Base-by-base conservation (phyloP, 768 basidiomycete species). In the Termitomyces sp. region DNA sequence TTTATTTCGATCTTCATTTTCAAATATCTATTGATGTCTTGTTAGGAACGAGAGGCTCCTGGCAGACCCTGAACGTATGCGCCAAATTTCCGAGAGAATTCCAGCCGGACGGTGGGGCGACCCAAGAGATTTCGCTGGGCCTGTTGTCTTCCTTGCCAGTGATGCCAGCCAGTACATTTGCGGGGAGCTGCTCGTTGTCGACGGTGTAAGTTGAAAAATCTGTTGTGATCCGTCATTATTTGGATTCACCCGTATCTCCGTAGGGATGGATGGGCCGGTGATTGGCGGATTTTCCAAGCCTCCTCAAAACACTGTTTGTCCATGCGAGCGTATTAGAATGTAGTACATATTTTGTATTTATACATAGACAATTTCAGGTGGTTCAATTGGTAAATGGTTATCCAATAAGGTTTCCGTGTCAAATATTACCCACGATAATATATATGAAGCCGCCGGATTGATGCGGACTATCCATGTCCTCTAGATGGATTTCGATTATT, bases 11-110 rank as follows among this genome's bases (percentile, higher is more conserved):
- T 36, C 32, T 42, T 62, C 55, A 20, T 25, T 51, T 56, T 56
- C 51, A 49, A 25, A 34, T 37, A 60, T 37, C 17, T 15, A 59
- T 43, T 36, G 11, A 54, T 42, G 34, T 60, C 31, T 48, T 52
- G 31, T 40, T 65, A 81, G 80, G 80, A 82, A 82, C 68, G 79
- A 79, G 66, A 74, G 72, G 53, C 73, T 84, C 20, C 74, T 85
- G 32, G 72, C 72, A 31, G 84, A 91, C 72, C 85, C 86, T n/a
- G 77, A 78, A 25, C 83, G 89, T 48, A 74, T 84, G 29, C 80
- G 85, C 34, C 89, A 91, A 72, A 90, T 92, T 65, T 80, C 86
- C 55, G 89, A 89, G 69, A 80, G 89, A 43, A 91, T 91, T 63
- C 89, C 89, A 3, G 85, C 85, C 15, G 84, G 83, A 12, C 72